Percentiles rank a stretch among this genome's conserved stretches.
These are phyloP conservation scores for Nyctanthes arbortristis DNA, from an alignment of 257 asterid genomes.

Conservation along the genomic window DNA sequence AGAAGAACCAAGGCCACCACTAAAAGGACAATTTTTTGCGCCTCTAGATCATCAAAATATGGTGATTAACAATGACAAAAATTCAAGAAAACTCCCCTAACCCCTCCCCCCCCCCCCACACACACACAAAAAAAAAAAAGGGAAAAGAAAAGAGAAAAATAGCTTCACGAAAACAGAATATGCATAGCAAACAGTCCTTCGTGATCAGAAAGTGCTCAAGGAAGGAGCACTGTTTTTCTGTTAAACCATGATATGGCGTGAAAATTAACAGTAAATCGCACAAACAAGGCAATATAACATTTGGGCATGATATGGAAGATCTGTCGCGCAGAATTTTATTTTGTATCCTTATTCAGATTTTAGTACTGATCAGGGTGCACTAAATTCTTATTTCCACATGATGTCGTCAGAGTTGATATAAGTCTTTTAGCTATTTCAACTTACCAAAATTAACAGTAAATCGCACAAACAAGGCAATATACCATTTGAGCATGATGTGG, in stretches of 20 bases:
- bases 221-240: not conserved
- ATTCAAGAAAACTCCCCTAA: not conserved
- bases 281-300: not conserved
- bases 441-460: conserved; percentile 4
- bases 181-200: too few species aligned
- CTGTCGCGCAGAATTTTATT: not conserved
- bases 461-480: not conserved
- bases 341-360: conserved; percentile 3
- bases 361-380: conserved; percentile 12
- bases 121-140: too few species aligned
- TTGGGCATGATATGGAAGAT: conserved; percentile 8
- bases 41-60: not conserved
- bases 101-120: too few species aligned
- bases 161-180: too few species aligned
- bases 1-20: not conserved
- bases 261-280: conserved; percentile 10
- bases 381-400: conserved; percentile 9
- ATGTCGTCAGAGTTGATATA: not conserved
- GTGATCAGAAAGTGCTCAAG: too few species aligned
- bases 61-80: not conserved
- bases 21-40: conserved; percentile 1
- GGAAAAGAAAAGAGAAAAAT: too few species aligned
- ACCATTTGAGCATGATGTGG: conserved; percentile 5
- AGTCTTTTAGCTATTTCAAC: too few species aligned
- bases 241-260: conserved; percentile 14